Percentiles rank a stretch among this genome's conserved stretches.
phyloP scores from a whole-genome alignment of 495 filamentous ascomycete species.

The Aspergillus affinis region DNA sequence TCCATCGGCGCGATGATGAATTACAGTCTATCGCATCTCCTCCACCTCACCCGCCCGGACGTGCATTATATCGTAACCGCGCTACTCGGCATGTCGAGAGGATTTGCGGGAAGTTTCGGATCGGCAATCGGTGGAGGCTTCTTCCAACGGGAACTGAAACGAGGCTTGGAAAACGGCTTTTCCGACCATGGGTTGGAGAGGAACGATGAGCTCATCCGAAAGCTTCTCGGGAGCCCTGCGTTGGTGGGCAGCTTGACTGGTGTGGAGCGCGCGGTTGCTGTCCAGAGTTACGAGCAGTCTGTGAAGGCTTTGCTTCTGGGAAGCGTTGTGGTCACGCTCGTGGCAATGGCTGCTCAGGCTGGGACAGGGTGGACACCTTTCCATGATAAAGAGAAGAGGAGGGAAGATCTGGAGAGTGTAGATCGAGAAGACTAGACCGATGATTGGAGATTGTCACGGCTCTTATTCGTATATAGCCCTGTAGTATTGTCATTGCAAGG shows the following conservation, averaged over 20 bases:
- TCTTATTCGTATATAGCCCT: not conserved
- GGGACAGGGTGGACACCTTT: conserved; percentile 62
- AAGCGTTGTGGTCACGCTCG: conserved; percentile 52
- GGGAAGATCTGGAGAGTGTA: conserved; percentile 8
- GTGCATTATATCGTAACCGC: conserved; percentile 71
- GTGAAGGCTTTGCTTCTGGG: conserved; percentile 58
- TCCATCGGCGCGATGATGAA: conserved; percentile 68
- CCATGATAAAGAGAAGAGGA: conserved; percentile 8
- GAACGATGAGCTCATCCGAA: conserved; percentile 54
- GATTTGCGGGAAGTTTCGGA: conserved; percentile 74
- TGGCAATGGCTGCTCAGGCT: conserved; percentile 61
- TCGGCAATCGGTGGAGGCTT: conserved; percentile 74
- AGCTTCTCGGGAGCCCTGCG: conserved; percentile 67
- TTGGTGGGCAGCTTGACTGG: conserved; percentile 53
- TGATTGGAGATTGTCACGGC: too few species aligned
- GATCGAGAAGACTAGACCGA: not conserved
- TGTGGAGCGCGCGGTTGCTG: conserved; percentile 58
- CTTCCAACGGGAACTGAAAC: conserved; percentile 62
- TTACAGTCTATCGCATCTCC: conserved; percentile 73
- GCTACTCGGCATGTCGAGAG: conserved; percentile 68
- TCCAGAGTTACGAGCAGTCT: conserved; percentile 60
- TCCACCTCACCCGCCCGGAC: conserved; percentile 61
- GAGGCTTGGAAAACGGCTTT: conserved; percentile 57
- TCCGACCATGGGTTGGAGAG: conserved; percentile 46
- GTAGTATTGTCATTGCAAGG: too few species aligned